Conservation (phyloP, 495 filamentous ascomycete genomes). For the Aspergillus nidulans region DNA sequence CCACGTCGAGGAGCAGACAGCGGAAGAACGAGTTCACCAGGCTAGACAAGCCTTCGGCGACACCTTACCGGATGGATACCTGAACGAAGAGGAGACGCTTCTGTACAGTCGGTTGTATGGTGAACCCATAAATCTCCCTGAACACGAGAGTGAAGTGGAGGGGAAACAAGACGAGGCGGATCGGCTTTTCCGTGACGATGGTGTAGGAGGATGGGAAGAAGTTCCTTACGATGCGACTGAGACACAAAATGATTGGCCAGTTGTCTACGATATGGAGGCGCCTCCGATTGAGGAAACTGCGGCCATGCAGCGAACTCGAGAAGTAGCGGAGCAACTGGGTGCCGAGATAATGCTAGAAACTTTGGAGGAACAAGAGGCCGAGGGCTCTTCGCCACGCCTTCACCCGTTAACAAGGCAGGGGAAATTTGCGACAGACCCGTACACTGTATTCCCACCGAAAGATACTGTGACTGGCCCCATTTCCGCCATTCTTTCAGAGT, state of each 20-base stretch:
- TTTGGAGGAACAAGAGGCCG: slow-evolving; percentile 47
- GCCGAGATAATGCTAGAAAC: slow-evolving; percentile 46
- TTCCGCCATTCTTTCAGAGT: slow-evolving; percentile 56
- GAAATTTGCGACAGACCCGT: slow-evolving; percentile 61
- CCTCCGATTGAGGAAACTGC: slow-evolving; percentile 27
- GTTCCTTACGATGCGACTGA: slow-evolving; percentile 43
- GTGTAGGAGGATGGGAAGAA: slow-evolving; percentile 57
- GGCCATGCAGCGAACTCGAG: slow-evolving; percentile 37
- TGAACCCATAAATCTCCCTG: slow-evolving; percentile 46
- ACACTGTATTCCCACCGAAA: slow-evolving; percentile 66
- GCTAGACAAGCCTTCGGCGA: slow-evolving; percentile 74
- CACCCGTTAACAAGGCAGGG: slow-evolving; percentile 66
- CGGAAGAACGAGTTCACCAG: slow-evolving; percentile 62
- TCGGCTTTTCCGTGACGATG: slow-evolving; percentile 52
- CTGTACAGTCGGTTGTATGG: slow-evolving; percentile 84
- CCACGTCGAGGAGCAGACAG: slow-evolving; percentile 32
- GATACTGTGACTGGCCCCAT: slow-evolving; percentile 63
- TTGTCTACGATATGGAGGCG: slow-evolving; percentile 42
- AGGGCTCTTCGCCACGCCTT: slow-evolving; percentile 36
- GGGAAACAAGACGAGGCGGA: slow-evolving; percentile 33
- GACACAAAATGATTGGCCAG: slow-evolving; percentile 24
- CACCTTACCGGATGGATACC: slow-evolving; percentile 65
- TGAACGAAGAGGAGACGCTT: slow-evolving; percentile 64
- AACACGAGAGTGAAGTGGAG: slow-evolving; percentile 26
- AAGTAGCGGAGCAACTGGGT: slow-evolving; percentile 43